Percentiles rank a stretch among this genome's conserved stretches.
These are phyloP conservation scores for Eucalyptus coolabah DNA, from an alignment of 345 rosid genomes.

Conservation along the genomic window DNA sequence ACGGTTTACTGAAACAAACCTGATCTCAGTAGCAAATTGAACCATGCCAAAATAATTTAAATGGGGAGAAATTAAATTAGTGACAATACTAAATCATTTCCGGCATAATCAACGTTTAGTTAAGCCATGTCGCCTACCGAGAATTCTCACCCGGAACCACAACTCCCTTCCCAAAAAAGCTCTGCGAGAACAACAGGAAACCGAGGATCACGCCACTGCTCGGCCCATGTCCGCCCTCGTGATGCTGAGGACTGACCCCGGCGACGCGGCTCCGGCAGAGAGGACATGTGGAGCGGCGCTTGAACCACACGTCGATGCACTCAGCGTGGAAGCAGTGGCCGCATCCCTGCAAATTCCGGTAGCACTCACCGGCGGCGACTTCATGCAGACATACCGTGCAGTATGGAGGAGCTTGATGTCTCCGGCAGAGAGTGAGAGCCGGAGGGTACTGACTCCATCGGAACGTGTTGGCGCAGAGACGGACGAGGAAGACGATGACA, in stretches of 20 bases:
- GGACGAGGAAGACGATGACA: not conserved
- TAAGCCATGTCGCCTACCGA: not conserved
- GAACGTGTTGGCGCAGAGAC: not conserved
- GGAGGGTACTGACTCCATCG: not conserved
- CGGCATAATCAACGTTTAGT: not conserved
- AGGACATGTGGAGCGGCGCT: slow-evolving; percentile 25
- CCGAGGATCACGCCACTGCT: not conserved
- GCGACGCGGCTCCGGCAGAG: slow-evolving; percentile 6
- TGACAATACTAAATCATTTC: not conserved
- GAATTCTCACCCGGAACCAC: not conserved
- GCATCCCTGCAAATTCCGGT: slow-evolving; percentile 19
- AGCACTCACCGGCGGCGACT: not conserved
- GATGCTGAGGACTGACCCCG: not conserved
- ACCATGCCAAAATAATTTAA: not conserved
- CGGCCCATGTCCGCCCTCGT: not conserved
- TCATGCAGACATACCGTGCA: not conserved
- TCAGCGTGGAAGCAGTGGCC: slow-evolving; percentile 42
- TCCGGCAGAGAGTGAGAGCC: not conserved
- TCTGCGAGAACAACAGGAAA: not conserved
- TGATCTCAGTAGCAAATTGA: not conserved
- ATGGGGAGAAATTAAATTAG: not conserved
- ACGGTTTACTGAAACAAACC: not conserved
- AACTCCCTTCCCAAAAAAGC: not conserved
- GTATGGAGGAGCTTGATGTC: not conserved
- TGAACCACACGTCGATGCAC: slow-evolving; percentile 40